phyloP scores from a whole-genome alignment of 2,329 filamentous ascomycete species.

The Falciphora oryzae region DNA sequence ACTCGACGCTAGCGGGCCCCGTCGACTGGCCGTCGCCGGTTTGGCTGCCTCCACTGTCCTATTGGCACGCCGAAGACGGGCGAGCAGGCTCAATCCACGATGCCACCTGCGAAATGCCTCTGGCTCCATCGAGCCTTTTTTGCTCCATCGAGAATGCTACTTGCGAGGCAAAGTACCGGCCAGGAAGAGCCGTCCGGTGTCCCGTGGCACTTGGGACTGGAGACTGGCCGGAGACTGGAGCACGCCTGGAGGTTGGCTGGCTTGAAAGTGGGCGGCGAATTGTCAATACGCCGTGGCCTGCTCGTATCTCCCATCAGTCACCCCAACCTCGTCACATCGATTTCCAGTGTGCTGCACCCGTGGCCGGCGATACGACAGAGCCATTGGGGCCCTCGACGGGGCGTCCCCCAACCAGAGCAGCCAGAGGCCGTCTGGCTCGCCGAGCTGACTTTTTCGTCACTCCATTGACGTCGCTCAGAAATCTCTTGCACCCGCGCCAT shows the following conservation, averaged over 20 bases:
- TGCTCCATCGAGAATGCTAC: not conserved
- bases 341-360: not conserved
- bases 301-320: not conserved
- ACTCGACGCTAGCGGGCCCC: not conserved
- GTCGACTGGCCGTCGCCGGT: too few relatives aligned
- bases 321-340: not conserved
- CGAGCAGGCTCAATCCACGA: not conserved
- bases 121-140: not conserved
- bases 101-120: not conserved
- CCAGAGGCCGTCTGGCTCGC: not conserved
- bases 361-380: not conserved
- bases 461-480: not conserved
- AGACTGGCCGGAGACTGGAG: not conserved
- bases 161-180: not conserved
- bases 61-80: not conserved
- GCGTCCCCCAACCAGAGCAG: not conserved
- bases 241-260: not conserved
- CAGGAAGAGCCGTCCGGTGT: not conserved
- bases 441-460: not conserved
- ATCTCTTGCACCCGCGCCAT: not conserved
- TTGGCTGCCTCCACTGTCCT: not conserved
- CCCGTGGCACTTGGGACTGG: not conserved
- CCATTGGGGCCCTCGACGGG: not conserved
- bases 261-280: not conserved
- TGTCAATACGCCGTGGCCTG: not conserved